Percentiles rank a stretch among this genome's conserved stretches.
Conservation (phyloP, 371 early-diverging fungal genomes). For the Smittium culicis region DNA sequence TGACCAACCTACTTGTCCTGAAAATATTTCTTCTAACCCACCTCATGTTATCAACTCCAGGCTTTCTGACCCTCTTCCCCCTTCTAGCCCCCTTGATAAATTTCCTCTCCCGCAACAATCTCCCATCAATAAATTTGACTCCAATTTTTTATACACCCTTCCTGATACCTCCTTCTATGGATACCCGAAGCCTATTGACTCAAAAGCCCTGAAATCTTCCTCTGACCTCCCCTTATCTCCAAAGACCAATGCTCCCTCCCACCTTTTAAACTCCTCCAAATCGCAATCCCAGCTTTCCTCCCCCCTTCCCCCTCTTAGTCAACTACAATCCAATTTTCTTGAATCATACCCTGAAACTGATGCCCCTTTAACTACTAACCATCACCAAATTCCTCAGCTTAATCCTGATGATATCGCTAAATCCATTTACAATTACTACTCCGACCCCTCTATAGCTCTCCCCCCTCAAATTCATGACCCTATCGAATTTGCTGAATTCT, state of each 20-base stretch:
- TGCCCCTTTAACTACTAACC: background rate
- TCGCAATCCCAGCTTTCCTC: background rate
- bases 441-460: background rate
- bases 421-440: background rate
- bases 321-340: background rate
- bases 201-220: background rate
- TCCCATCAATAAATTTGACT: background rate
- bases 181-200: background rate
- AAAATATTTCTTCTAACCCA: background rate
- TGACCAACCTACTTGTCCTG: background rate
- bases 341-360: background rate
- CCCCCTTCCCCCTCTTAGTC: background rate
- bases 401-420: background rate
- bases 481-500: constrained; percentile 28
- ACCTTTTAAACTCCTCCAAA: too few relatives aligned
- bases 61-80: too few relatives aligned
- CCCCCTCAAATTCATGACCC: background rate
- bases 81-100: background rate
- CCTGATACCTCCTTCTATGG: background rate
- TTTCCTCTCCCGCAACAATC: background rate
- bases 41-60: background rate
- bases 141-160: background rate
- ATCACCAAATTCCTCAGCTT: background rate
- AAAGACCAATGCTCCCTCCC: too few relatives aligned
- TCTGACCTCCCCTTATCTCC: background rate